Conservation (phyloP, 1,284 basidiomycete genomes). For the Puccinia brachypodii region DNA sequence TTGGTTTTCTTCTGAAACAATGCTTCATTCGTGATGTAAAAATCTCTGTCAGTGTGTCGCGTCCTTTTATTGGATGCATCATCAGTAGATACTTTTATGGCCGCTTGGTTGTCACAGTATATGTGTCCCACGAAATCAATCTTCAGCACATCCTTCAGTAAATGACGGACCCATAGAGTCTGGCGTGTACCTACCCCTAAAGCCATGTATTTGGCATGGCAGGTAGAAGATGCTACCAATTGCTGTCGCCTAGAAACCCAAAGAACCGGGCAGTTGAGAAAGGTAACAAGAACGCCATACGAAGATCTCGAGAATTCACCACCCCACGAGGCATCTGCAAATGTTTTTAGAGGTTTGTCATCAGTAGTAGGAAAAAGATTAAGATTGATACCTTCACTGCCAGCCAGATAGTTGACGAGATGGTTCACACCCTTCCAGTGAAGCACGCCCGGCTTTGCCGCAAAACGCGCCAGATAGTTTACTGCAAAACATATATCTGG, state of each 20-base stretch:
- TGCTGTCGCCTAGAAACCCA: neutral
- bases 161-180: neutral
- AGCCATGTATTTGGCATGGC: constrained; percentile 34
- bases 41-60: neutral
- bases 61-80: constrained; percentile 19
- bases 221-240: neutral
- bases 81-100: neutral
- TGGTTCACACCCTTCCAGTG: too few species aligned
- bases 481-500: neutral
- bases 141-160: neutral
- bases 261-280: neutral
- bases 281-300: neutral
- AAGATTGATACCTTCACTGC: neutral
- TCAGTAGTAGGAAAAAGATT: neutral
- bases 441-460: neutral
- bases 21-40: neutral
- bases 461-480: neutral
- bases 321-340: neutral
- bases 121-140: neutral
- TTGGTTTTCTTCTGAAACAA: neutral
- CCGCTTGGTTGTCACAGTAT: constrained; percentile 1
- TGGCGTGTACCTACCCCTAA: neutral
- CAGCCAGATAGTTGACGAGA: neutral
- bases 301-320: constrained; percentile 4
- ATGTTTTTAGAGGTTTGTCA: neutral